Base-by-base conservation (phyloP, 371 early-diverging fungal genomes). In the Massospora cicadina region DNA sequence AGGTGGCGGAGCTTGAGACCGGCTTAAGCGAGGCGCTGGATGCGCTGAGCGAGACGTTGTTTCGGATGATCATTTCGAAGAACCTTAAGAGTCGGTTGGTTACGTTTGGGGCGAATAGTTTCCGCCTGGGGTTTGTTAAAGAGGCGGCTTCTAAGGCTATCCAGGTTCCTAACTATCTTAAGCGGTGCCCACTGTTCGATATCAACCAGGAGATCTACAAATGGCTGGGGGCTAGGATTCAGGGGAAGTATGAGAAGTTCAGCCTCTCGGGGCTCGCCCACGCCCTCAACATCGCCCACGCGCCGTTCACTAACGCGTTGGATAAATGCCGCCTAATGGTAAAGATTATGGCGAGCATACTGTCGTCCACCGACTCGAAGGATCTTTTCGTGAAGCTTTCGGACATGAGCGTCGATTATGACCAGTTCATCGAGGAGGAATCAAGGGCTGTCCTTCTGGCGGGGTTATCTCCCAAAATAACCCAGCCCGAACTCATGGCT, bases 361-460 rank as follows among this genome's bases (percentile, higher is more conserved):
- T 75, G 5, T 72, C 72, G 7, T 79, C 76, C 63, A 75, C 72
- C 1, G 79, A 84, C 56, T 65, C 71, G 17, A 43, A 43, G 1
- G 85, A 83, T 64, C 79, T 82, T 2, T 82, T 89, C 66, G 76
- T 81, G 12, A 75, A 79, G 55, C 82, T 87, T 0, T 80, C 82
- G 31, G 84, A 43, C 43, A 43, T 43, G 43, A 10, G 10, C 10
- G 80, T 77, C 13, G 79, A 80, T 70, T 66, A 82, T 33, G 75
- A 76, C 31, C 81, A 84, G 63, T 89, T 87, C 68, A 80, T 81
- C 68, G 77, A 71, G 31, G 80, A 83, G 27, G 76, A 81, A 43
- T 87, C 87, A 3, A 78, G 75, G 54, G 82, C 85, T 26, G 75
- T 89, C 28, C 81, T 80, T 68, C 71, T 84, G 33, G 77, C 80